Evolutionary conservation across 805 yeast species (phyloP).

Genomic region (Candida ortonii): DNA sequence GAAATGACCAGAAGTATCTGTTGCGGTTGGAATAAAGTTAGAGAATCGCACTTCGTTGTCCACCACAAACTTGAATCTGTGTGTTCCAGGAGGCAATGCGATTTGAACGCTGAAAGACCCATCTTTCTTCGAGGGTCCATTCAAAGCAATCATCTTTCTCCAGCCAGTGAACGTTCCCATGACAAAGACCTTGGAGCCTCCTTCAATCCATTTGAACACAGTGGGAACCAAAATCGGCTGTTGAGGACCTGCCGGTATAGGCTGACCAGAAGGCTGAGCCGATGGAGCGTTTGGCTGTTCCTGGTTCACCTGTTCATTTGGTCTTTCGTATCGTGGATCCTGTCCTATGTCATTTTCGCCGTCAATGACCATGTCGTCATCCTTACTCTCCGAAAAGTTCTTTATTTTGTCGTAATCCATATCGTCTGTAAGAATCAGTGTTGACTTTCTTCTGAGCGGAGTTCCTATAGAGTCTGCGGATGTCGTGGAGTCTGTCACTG

Average conservation of each 20-base stretch:
- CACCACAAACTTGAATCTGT: constrained; percentile 87
- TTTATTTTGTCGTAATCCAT: constrained; percentile 52
- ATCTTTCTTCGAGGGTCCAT: constrained; percentile 47
- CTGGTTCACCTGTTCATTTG: no score
- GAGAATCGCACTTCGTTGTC: constrained; percentile 90
- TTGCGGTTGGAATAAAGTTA: constrained; percentile 90
- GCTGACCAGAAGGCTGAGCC: constrained; percentile 5
- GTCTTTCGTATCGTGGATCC: constrained; percentile 11
- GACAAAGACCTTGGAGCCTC: constrained; percentile 93
- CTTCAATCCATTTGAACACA: constrained; percentile 89
- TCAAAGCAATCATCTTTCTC: constrained; percentile 93
- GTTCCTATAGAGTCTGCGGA: constrained; percentile 4
- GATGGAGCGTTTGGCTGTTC: constrained; percentile 16
- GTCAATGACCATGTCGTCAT: constrained; percentile 29
- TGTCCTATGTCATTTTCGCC: constrained; percentile 29
- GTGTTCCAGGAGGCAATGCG: constrained; percentile 86
- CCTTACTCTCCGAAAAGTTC: constrained; percentile 33
- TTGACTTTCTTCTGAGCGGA: constrained; percentile 56
- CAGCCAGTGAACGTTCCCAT: constrained; percentile 98
- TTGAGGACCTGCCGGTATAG: constrained; percentile 11
- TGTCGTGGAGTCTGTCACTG: constrained; percentile 1
- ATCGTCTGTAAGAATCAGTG: constrained; percentile 69
- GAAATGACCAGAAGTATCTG: constrained; percentile 94
- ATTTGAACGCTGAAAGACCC: constrained; percentile 63
- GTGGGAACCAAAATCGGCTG: constrained; percentile 42